phyloP scores from a whole-genome alignment of 495 filamentous ascomycete species.

The Poronia punctata region DNA sequence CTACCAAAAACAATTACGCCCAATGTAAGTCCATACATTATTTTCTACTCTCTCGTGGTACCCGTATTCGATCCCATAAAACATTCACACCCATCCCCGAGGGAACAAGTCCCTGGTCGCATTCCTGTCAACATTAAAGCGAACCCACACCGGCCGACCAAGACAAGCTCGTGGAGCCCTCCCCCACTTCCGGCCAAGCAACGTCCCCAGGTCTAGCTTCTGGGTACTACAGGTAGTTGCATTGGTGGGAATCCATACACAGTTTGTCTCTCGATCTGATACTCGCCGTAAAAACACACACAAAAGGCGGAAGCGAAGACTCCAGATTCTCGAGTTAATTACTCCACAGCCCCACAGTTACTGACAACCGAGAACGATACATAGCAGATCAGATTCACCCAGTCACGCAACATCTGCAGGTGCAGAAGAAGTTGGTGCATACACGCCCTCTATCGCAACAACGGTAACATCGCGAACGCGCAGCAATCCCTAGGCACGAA shows the following conservation, averaged over 20 bases:
- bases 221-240: too few species aligned
- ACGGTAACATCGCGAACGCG: too few species aligned
- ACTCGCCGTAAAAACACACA: too few species aligned
- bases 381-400: conserved; percentile 7
- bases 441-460: background rate
- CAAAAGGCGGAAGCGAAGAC: too few species aligned
- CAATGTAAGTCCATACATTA: conserved; percentile 5
- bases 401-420: conserved; percentile 4
- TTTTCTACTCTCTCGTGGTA: background rate
- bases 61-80: background rate
- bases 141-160: conserved; percentile 8
- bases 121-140: background rate
- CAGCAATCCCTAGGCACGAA: conserved; percentile 1
- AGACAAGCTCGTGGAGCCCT: conserved; percentile 6
- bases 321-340: too few species aligned
- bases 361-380: too few species aligned
- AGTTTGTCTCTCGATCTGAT: too few species aligned
- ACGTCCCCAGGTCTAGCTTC: too few species aligned
- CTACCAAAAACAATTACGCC: background rate
- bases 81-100: background rate
- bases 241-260: too few species aligned
- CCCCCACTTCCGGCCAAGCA: conserved; percentile 10
- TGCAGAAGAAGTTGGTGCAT: conserved; percentile 1
- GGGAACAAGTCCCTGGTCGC: conserved; percentile 2
- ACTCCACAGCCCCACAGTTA: too few species aligned